Base-by-base conservation (phyloP, 2,329 filamentous ascomycete genomes). In the Leptosphaerulina australis region DNA sequence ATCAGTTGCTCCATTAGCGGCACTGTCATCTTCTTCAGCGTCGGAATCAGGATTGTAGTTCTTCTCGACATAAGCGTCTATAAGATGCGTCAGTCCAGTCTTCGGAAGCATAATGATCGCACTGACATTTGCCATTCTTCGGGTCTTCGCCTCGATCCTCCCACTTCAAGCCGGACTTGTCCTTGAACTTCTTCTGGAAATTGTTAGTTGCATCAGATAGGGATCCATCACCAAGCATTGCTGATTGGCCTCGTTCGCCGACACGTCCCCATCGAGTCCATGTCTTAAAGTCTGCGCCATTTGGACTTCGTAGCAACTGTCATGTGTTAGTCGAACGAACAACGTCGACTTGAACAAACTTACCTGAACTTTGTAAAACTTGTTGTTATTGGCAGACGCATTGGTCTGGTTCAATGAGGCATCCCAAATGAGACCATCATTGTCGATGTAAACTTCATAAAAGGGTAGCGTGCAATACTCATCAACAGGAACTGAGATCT, bases 221-320 rank as follows among this genome's bases (percentile, higher is more conserved):
- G 3, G 53, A 58, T 6, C 74, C 74, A 7, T 62, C 40, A 0
- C 75, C 76, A 2, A 81, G 64, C 25, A 72, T 51, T 3, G 74
- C 72, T 21, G 47, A 73, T 52, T 81, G 75, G 1, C 82, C 82
- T 18, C 54, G 59, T 55, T 83, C 81, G 3, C 81, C 82, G 4
- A 95, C 90, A 17, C 91, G 83, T 17, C 91, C 91, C 89, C 88
- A 95, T 48, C 89, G 81, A 2, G 87, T 90, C 88, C 88, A 93
- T 0, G 83, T 85, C 33, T 78, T 75, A 68, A 79, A 88, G 7
- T 65, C 52, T 12, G 48, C 39, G 21, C 59, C 56, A 31, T 49
- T 53, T 8, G 72, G 54, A 3, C 73, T 64, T 35, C 38, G 17
- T 61, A 58, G 28, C 75, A 73, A 14, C 74, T 72, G 18, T 26